Evolutionary conservation across 1,284 basidiomycete species (phyloP).

Genomic region (Ganoderma lucidum): DNA sequence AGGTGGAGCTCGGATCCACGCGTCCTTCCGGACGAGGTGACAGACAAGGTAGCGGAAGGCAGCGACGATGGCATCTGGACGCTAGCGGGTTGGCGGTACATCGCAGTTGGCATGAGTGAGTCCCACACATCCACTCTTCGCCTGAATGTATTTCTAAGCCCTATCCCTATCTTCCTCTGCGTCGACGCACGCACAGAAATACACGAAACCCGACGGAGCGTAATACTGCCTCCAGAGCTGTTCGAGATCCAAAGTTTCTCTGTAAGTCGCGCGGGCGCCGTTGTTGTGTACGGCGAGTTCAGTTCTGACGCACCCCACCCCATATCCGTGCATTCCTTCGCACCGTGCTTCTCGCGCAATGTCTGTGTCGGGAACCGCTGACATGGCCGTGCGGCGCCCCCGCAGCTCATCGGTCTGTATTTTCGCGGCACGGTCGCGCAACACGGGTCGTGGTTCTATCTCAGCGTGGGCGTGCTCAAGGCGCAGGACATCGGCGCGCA

Average conservation of each 20-base stretch:
- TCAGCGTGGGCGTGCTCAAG: slow-evolving; percentile 54
- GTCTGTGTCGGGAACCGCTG: background rate
- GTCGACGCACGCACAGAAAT: slow-evolving; percentile 28
- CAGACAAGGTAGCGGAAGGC: slow-evolving; percentile 42
- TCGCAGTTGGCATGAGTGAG: slow-evolving; percentile 35
- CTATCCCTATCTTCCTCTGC: background rate
- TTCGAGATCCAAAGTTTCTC: slow-evolving; percentile 44
- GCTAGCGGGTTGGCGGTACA: slow-evolving; percentile 37
- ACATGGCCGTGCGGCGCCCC: slow-evolving; percentile 25
- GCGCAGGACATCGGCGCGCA: slow-evolving; percentile 56
- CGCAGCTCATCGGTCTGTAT: slow-evolving; percentile 43
- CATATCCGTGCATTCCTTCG: slow-evolving; percentile 10
- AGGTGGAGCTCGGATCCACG: slow-evolving; percentile 56
- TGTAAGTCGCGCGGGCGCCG: slow-evolving; percentile 32
- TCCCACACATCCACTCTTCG: background rate
- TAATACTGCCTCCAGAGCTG: slow-evolving; percentile 39
- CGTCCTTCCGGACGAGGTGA: slow-evolving; percentile 49
- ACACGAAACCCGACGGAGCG: slow-evolving; percentile 34
- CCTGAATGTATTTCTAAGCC: background rate
- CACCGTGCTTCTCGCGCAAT: slow-evolving; percentile 1
- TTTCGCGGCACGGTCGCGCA: slow-evolving; percentile 41
- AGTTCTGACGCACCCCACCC: slow-evolving; percentile 16
- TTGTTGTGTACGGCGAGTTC: slow-evolving; percentile 6
- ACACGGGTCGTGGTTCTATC: slow-evolving; percentile 51
- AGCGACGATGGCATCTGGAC: slow-evolving; percentile 38